Conservation (phyloP, 495 filamentous ascomycete species). For the Annulohypoxylon maeteangense region DNA sequence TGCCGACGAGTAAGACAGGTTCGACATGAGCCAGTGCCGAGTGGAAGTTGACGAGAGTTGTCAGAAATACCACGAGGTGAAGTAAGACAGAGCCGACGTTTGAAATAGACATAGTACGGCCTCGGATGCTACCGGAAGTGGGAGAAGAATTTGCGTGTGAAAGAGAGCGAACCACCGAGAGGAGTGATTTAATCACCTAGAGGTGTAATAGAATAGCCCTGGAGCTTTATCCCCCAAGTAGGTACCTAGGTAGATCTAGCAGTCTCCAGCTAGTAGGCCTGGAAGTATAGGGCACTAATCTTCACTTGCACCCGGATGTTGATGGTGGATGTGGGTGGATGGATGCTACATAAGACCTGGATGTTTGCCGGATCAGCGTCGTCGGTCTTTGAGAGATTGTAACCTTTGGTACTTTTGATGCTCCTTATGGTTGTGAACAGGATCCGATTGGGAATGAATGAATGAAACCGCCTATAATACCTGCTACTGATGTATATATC, state of each 20-base stretch:
- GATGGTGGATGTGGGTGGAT: slow-evolving; percentile 15
- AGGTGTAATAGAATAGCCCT: not conserved
- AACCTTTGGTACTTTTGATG: not conserved
- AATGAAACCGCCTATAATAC: not conserved
- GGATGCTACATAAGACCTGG: slow-evolving; percentile 32
- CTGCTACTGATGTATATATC: not conserved
- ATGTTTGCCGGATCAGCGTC: slow-evolving; percentile 20
- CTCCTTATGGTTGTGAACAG: not conserved
- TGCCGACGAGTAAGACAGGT: slow-evolving; percentile 44
- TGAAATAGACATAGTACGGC: slow-evolving; percentile 50
- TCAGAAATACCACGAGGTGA: slow-evolving; percentile 54
- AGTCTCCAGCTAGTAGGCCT: not conserved
- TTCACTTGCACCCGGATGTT: slow-evolving; percentile 13
- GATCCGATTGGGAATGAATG: not conserved
- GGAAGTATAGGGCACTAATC: not conserved
- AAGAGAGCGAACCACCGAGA: not conserved
- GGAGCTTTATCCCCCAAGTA: not conserved
- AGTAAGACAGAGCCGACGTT: slow-evolving; percentile 53
- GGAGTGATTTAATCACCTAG: not conserved
- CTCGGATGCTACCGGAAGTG: slow-evolving; percentile 20
- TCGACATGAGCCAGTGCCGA: slow-evolving; percentile 50
- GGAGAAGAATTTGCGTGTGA: not conserved
- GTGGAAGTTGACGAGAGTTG: slow-evolving; percentile 53
- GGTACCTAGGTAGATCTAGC: not conserved
- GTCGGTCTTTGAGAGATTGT: not conserved